These are phyloP conservation scores for Whalleya microplaca DNA, from an alignment of 2,329 filamentous ascomycete species.

Conservation along the genomic window DNA sequence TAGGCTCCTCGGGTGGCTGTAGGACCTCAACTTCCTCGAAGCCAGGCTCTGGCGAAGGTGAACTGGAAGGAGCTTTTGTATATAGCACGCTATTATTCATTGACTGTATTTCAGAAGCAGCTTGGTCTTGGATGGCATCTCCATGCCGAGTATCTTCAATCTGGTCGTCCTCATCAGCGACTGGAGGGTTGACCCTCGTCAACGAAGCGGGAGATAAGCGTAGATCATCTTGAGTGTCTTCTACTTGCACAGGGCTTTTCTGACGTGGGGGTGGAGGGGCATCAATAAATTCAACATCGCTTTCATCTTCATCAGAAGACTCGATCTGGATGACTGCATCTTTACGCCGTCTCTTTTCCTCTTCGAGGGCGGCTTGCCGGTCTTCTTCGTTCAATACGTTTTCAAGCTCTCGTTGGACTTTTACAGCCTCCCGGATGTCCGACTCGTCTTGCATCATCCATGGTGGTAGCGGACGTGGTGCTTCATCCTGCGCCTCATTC, in stretches of 20 bases:
- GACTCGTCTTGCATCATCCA: slow-evolving; percentile 68
- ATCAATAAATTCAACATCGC: slow-evolving; percentile 62
- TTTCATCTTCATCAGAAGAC: slow-evolving; percentile 59
- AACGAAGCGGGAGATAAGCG: slow-evolving; percentile 28
- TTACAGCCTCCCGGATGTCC: slow-evolving; percentile 68
- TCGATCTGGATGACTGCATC: slow-evolving; percentile 64
- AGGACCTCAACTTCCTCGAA: slow-evolving; percentile 38
- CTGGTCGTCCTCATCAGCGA: slow-evolving; percentile 13
- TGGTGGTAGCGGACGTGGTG: slow-evolving; percentile 68
- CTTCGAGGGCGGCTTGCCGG: slow-evolving; percentile 58
- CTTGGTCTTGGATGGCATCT: slow-evolving; percentile 21
- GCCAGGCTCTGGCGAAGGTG: slow-evolving; percentile 35
- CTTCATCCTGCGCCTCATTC: slow-evolving; percentile 45
- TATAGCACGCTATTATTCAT: slow-evolving; percentile 9
- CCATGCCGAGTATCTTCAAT: slow-evolving; percentile 16
- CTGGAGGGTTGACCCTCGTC: slow-evolving; percentile 25
- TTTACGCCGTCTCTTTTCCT: slow-evolving; percentile 49
- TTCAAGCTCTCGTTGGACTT: slow-evolving; percentile 60
- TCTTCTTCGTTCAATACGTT: slow-evolving; percentile 68
- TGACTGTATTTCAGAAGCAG: slow-evolving; percentile 7
- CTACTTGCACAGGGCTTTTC: slow-evolving; percentile 24
- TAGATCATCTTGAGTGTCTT: slow-evolving; percentile 7
- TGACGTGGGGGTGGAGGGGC: slow-evolving; percentile 45
- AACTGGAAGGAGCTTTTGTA: slow-evolving; percentile 13
- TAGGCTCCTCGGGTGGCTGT: slow-evolving; percentile 29